Evolutionary conservation across 2,329 filamentous ascomycete species (phyloP), one percentile per base, ranked within the genome.

Genomic region (Ilyonectria robusta): DNA sequence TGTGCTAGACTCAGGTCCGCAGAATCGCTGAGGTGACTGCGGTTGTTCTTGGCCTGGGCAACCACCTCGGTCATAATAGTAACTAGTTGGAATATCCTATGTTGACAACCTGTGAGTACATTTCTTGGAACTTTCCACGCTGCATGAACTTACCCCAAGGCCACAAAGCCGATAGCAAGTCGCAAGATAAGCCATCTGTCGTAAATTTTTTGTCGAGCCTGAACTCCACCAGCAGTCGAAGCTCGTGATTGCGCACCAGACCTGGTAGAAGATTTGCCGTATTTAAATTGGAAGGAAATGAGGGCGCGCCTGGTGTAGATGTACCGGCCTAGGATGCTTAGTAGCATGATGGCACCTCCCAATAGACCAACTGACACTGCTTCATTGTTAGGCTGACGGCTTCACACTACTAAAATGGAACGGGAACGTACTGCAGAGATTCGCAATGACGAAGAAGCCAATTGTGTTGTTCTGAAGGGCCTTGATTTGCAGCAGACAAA

Each of bases 181-280:
- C 84, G 81, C 7, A 81, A 75, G 6, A 86, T 70, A 6, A 86
- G 77, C 78, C 83, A 85, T 46, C 75, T 78, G 68, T 86, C 83
- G 68, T 85, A 86, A 10, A 84, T 83, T 29, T 76, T 69, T 61
- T 48, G 47, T 40, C 75, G 75, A 47, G 62, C 19, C 26, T 21
- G 55, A 55, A 59, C 11, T 9, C 33, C 26, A 8, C 37, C 44
- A 2, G 40, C 10, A 23, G 56, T 35, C 9, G 67, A 59, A 35
- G 17, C 53, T 4, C 23, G 26, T 3, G 58, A 62, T 29, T 47
- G 33, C 10, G n/a, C 48, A 17, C 48, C 57, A 46, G 40, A 56
- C 21, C 10, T 54, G 7, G 17, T 29, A 21, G 57, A 62, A 19
- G 46, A 50, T 48, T 60, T 67, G 2, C 67, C 59, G 6, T 65